Evolutionary conservation across 176 grass and related monocot species (phyloP).

Genomic region (Chrysopogon serrulatus): DNA sequence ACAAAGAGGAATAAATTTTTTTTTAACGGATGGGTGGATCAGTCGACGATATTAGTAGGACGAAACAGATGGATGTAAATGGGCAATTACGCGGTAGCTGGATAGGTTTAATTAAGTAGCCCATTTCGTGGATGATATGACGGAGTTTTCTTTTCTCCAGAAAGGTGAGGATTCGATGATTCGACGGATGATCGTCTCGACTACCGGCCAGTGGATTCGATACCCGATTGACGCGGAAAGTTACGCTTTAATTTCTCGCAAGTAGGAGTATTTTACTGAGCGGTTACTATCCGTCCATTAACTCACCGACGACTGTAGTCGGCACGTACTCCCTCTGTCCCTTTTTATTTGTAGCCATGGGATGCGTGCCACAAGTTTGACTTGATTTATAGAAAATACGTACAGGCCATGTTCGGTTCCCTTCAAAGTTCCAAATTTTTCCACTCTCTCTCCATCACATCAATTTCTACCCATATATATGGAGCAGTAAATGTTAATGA

Average conservation of each 20-base stretch:
- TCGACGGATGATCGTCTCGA: background rate
- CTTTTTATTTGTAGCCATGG: no score
- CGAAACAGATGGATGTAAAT: background rate
- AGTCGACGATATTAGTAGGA: background rate
- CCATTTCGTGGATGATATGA: background rate
- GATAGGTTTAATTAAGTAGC: constrained; percentile 15
- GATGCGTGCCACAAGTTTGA: no score
- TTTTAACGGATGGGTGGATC: background rate
- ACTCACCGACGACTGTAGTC: background rate
- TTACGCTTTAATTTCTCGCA: background rate
- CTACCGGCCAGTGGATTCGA: constrained; percentile 5
- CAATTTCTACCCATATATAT: no score
- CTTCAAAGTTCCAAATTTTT: no score
- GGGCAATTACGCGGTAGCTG: background rate
- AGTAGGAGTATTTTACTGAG: background rate
- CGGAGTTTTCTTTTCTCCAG: background rate
- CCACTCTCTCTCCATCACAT: no score
- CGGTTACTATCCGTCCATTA: background rate
- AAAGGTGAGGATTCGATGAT: constrained; percentile 22
- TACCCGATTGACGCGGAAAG: background rate
- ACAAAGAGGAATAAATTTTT: background rate
- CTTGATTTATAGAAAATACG: no score
- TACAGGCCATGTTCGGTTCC: no score
- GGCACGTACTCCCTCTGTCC: no score
- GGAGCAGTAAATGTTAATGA: no score